Evolutionary conservation across 441 rosid genomes (phyloP).

Genomic region (Eruca vesicaria): DNA sequence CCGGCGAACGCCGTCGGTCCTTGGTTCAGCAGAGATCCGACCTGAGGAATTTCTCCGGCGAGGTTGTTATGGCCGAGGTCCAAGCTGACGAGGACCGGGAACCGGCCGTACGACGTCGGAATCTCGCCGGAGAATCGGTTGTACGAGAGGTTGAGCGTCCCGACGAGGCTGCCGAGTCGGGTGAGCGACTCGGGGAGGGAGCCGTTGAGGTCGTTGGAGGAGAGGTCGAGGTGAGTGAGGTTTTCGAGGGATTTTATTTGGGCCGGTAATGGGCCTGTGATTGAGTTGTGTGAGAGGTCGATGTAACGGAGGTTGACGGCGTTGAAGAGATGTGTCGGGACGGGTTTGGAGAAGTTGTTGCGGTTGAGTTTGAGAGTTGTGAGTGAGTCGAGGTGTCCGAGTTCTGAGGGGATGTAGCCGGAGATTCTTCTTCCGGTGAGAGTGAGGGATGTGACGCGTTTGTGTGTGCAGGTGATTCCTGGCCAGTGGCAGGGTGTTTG

Average conservation of each 20-base stretch:
- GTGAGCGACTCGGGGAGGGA: slow-evolving; percentile 67
- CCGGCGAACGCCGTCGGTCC: slow-evolving; percentile 91
- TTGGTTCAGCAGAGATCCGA: slow-evolving; percentile 79
- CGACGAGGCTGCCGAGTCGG: slow-evolving; percentile 56
- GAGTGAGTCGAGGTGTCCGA: slow-evolving; percentile 73
- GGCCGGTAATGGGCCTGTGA: slow-evolving; percentile 58
- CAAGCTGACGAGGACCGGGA: slow-evolving; percentile 70
- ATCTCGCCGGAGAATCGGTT: slow-evolving; percentile 68
- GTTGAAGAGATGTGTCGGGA: slow-evolving; percentile 65
- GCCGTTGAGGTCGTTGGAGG: slow-evolving; percentile 64
- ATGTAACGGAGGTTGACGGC: slow-evolving; percentile 50
- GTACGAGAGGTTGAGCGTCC: slow-evolving; percentile 70
- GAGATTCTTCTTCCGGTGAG: slow-evolving; percentile 57
- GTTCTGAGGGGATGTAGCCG: slow-evolving; percentile 87
- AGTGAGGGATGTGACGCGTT: slow-evolving; percentile 57
- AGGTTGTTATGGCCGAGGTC: slow-evolving; percentile 81
- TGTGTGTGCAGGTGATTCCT: slow-evolving; percentile 55
- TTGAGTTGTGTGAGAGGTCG: slow-evolving; percentile 71
- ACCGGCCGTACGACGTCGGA: slow-evolving; percentile 62
- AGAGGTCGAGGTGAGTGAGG: slow-evolving; percentile 63
- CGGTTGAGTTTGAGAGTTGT: slow-evolving; percentile 49
- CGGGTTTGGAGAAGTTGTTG: slow-evolving; percentile 67
- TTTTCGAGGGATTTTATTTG: slow-evolving; percentile 43
- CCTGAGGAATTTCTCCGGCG: slow-evolving; percentile 73
- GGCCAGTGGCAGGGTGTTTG: slow-evolving; percentile 76